Evolutionary conservation across 139 green algal genomes (phyloP), one percentile per base, ranked within the genome.

Genomic region (Dunaliella primolecta): DNA sequence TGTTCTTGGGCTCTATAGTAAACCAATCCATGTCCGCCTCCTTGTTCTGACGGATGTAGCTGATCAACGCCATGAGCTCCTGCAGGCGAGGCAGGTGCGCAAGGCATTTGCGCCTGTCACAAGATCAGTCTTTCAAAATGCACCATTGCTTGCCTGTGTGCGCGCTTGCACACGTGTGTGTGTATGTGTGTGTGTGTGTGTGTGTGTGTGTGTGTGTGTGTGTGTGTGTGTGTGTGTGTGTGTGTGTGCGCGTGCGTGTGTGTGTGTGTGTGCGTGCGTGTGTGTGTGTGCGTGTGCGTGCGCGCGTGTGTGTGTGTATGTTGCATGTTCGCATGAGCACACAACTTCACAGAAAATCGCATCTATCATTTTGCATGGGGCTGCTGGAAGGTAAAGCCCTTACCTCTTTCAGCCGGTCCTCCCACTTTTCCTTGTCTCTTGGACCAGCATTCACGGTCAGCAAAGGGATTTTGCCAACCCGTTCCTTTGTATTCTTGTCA

Each of bases 41-140:
- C 87, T 99, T 99, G 91, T 98, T 98, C 74, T 95, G 95, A 55
- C 98, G 90, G 36, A 99, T 96, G 89, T 98, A 99, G 32, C 92
- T 90, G 84, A 99, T 99, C n/a, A 99, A 87, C 1, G 94, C 93
- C 74, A 93, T 88, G 55, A 98, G 88, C 87, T 98, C 95, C 94
- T 98, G 91, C 27, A 29, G 7, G 7, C 32, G 20, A 25, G 32
- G 31, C n/a, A n/a, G n/a, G n/a, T n/a, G n/a, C n/a, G n/a, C n/a
- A n/a, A n/a, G n/a, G n/a, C n/a, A n/a, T n/a, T n/a, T n/a, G n/a
- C n/a, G n/a, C n/a, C n/a, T n/a, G n/a, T n/a, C n/a, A n/a, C n/a
- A n/a, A n/a, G n/a, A n/a, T n/a, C n/a, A n/a, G n/a, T n/a, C n/a
- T n/a, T n/a, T n/a, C n/a, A n/a, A n/a, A n/a, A n/a, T n/a, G n/a